A percentile compares a stretch with the other conserved stretches of the same genome.
Evolutionary conservation across 345 rosid species (phyloP).

Genomic region (Trapa bicornis): DNA sequence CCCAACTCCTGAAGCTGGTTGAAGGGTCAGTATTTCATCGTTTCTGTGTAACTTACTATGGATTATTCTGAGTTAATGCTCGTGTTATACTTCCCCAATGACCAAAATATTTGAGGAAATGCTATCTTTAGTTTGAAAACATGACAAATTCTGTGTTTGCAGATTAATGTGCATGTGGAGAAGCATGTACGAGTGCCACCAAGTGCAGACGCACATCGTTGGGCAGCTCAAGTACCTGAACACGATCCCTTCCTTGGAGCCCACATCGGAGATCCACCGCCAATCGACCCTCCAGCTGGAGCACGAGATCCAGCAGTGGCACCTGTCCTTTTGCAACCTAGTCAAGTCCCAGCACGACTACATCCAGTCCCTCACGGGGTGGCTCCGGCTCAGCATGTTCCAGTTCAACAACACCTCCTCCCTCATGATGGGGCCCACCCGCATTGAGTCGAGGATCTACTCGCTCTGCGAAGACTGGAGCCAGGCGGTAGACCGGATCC

Average conservation of each 20-base stretch:
- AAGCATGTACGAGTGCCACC: slow-evolving; percentile 96
- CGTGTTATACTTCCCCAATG: too few species aligned
- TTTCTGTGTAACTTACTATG: too few species aligned
- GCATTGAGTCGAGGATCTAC: slow-evolving; percentile 64
- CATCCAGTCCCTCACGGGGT: slow-evolving; percentile 73
- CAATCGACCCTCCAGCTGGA: slow-evolving; percentile 87
- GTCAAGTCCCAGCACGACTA: slow-evolving; percentile 77
- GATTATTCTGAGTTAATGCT: too few species aligned
- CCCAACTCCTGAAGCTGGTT: slow-evolving; percentile 77
- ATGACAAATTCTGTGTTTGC: slow-evolving; percentile 6
- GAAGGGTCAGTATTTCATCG: slow-evolving; percentile 51
- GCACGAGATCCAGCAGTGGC: slow-evolving; percentile 91
- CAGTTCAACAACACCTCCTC: slow-evolving; percentile 62
- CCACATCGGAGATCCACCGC: slow-evolving; percentile 84
- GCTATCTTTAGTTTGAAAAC: too few species aligned
- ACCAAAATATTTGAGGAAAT: too few species aligned
- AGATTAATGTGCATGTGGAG: slow-evolving; percentile 98
- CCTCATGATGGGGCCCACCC: slow-evolving; percentile 24
- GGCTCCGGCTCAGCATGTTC: slow-evolving; percentile 89
- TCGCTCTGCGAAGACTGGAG: slow-evolving; percentile 86
- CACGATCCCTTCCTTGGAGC: slow-evolving; percentile 70
- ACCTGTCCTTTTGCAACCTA: slow-evolving; percentile 68
- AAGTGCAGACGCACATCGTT: slow-evolving; percentile 91
- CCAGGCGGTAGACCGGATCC: slow-evolving; percentile 67
- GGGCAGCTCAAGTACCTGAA: slow-evolving; percentile 90